A percentile compares a stretch with the other conserved stretches of the same genome.
Conservation (phyloP, 768 basidiomycete genomes). For the Mycena vitilis region DNA sequence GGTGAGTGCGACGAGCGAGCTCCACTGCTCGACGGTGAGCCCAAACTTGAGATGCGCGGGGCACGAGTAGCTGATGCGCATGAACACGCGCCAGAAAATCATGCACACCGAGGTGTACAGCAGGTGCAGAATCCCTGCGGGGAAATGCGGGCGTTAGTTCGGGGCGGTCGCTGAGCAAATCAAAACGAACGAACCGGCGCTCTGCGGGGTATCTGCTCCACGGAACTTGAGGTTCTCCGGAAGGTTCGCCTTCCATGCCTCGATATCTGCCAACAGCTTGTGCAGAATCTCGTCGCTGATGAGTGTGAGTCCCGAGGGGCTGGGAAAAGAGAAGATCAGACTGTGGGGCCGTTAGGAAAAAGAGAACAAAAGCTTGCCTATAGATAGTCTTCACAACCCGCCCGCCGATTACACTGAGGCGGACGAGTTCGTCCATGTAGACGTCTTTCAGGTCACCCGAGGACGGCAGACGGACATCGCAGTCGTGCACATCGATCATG, state of each 20-base stretch:
- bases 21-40: slow-evolving; percentile 85
- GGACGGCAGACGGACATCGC: slow-evolving; percentile 93
- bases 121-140: slow-evolving; percentile 85
- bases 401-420: slow-evolving; percentile 91
- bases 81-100: slow-evolving; percentile 98
- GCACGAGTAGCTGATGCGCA: slow-evolving; percentile 95
- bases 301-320: slow-evolving; percentile 88
- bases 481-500: slow-evolving; percentile 97
- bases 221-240: slow-evolving; percentile 83
- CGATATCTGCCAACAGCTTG: slow-evolving; percentile 70
- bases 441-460: slow-evolving; percentile 83
- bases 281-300: slow-evolving; percentile 86
- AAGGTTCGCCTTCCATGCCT: slow-evolving; percentile 82
- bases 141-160: slow-evolving; percentile 5
- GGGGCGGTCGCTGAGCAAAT: neutral
- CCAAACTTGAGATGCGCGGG: slow-evolving; percentile 91
- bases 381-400: slow-evolving; percentile 94
- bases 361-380: slow-evolving; percentile 59
- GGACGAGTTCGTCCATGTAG: slow-evolving; percentile 92
- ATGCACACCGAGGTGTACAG: slow-evolving; percentile 91
- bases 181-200: slow-evolving; percentile 63
- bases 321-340: slow-evolving; percentile 43
- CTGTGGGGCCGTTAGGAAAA: slow-evolving; percentile 26
- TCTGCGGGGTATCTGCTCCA: slow-evolving; percentile 73
- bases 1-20: slow-evolving; percentile 74